Conservation (phyloP, 768 basidiomycete species). For the Phlebiopsis gigantea region DNA sequence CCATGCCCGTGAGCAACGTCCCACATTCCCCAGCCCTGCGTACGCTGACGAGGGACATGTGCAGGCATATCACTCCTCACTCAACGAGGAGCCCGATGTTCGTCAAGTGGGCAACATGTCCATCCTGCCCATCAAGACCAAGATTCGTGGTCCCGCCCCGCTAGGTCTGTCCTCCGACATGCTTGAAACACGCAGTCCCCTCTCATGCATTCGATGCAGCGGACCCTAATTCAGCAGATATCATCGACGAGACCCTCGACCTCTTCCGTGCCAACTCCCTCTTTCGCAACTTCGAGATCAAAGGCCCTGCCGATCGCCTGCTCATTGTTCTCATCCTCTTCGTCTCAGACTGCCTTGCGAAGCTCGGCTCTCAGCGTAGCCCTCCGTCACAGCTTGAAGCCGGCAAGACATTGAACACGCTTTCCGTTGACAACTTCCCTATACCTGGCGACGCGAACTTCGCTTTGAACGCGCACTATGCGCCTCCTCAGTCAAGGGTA, state of each 20-base stretch:
- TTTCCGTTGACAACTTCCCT: constrained; percentile 89
- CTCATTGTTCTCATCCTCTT: constrained; percentile 97
- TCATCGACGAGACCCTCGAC: constrained; percentile 93
- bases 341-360: constrained; percentile 94
- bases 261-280: constrained; percentile 98
- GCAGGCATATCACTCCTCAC: constrained; percentile 93
- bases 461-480: constrained; percentile 88
- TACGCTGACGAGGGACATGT: constrained; percentile 21
- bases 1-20: constrained; percentile 20
- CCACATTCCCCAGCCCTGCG: background rate
- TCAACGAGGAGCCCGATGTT: constrained; percentile 81
- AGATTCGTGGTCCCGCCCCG: constrained; percentile 89
- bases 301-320: constrained; percentile 92
- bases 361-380: constrained; percentile 69
- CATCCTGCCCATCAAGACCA: constrained; percentile 87
- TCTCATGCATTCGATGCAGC: constrained; percentile 38
- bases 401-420: constrained; percentile 79
- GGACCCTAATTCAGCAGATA: constrained; percentile 75
- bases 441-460: constrained; percentile 97
- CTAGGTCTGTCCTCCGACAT: constrained; percentile 41
- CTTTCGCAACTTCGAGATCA: constrained; percentile 99
- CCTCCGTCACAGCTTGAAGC: constrained; percentile 80
- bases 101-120: constrained; percentile 87
- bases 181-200: background rate
- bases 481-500: constrained; percentile 64